Conservation (phyloP, 495 filamentous ascomycete genomes). For the Aspergillus leporis region DNA sequence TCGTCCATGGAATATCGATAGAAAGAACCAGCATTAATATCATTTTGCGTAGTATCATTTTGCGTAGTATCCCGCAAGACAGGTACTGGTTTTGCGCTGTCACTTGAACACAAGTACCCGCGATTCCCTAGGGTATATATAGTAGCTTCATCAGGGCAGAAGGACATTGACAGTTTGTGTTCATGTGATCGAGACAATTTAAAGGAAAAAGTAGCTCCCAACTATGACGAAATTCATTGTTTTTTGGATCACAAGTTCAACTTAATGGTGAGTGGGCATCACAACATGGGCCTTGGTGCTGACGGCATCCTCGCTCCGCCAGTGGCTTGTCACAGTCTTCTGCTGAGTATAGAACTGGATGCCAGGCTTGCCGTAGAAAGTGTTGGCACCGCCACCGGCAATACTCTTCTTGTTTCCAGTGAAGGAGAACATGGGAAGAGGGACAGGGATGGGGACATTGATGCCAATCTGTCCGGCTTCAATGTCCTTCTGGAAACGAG, state of each 20-base stretch:
- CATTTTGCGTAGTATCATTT: neutral
- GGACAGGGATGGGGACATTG: constrained; percentile 78
- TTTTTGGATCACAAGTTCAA: neutral
- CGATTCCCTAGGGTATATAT: neutral
- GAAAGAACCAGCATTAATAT: neutral
- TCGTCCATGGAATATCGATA: neutral
- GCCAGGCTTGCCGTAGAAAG: constrained; percentile 92
- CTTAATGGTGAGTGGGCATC: constrained; percentile 72
- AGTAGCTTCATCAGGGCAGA: neutral
- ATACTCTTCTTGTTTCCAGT: constrained; percentile 98
- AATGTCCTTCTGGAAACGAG: constrained; percentile 63
- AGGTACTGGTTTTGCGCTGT: neutral
- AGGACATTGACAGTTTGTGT: neutral
- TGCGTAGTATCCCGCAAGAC: neutral
- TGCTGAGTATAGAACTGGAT: constrained; percentile 93
- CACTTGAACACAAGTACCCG: neutral
- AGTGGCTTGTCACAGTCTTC: constrained; percentile 95
- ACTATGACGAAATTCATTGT: neutral
- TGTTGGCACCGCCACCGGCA: constrained; percentile 89
- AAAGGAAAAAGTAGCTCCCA: neutral
- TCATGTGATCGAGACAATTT: neutral
- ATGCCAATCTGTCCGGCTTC: constrained; percentile 60
- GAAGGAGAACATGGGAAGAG: constrained; percentile 94
- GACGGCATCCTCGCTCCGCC: constrained; percentile 84
- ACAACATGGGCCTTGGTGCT: constrained; percentile 69